Evolutionary conservation across 495 filamentous ascomycete species (phyloP).

Genomic region (Chaetomium cochliodes): DNA sequence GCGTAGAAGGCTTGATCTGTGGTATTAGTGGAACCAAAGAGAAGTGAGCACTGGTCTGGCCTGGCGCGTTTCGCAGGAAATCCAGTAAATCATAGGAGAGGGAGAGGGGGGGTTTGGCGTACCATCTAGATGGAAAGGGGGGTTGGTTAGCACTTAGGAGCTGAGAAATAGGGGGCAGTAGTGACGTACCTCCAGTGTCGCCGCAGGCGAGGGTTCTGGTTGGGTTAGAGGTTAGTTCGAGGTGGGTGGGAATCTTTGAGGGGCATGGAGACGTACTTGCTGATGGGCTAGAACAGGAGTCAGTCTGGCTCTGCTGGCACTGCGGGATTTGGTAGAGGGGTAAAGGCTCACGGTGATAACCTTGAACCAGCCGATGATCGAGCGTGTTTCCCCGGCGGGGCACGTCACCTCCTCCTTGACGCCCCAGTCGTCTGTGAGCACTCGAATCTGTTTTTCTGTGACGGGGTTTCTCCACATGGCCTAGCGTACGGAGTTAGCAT

Average conservation of each 20-base stretch:
- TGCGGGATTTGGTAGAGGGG: background rate
- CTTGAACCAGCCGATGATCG: constrained; percentile 65
- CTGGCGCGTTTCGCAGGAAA: background rate
- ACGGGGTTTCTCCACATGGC: constrained; percentile 88
- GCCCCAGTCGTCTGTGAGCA: constrained; percentile 73
- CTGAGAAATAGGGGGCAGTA: no score
- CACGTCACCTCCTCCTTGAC: constrained; percentile 43
- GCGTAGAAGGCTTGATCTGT: constrained; percentile 9
- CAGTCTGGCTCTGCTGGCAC: background rate
- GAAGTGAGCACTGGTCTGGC: background rate
- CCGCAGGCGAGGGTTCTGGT: constrained; percentile 37
- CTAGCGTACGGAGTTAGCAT: constrained; percentile 2
- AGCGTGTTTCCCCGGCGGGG: constrained; percentile 38
- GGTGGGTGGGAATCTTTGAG: background rate
- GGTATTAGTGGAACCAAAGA: background rate
- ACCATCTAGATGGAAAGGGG: constrained; percentile 16
- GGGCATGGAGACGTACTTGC: constrained; percentile 25
- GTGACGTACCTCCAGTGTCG: constrained; percentile 35
- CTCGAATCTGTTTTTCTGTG: constrained; percentile 65
- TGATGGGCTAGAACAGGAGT: constrained; percentile 23
- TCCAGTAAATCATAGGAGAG: background rate
- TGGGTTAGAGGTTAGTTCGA: background rate
- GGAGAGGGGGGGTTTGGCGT: background rate
- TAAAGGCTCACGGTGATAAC: constrained; percentile 53
- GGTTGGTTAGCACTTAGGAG: background rate